Evolutionary conservation across 2,329 filamentous ascomycete genomes (phyloP).

Genomic region (Apiospora marii): DNA sequence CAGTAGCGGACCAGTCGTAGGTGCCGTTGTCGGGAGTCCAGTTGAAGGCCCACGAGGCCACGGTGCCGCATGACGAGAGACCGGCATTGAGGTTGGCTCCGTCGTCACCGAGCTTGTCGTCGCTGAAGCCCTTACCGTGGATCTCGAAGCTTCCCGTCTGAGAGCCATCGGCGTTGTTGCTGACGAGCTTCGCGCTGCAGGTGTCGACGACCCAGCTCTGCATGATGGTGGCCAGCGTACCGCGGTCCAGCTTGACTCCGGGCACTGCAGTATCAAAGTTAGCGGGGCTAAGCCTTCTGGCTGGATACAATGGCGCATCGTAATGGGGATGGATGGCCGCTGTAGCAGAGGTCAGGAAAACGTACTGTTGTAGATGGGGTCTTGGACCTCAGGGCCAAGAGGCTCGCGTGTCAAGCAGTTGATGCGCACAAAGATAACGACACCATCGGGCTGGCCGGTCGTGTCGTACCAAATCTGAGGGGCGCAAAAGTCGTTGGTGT

Average conservation of each 20-base stretch:
- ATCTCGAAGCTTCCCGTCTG: slow-evolving; percentile 19
- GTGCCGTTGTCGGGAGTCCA: slow-evolving; percentile 17
- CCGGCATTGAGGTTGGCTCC: slow-evolving; percentile 12
- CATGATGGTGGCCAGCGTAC: not conserved
- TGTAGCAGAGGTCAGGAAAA: not conserved
- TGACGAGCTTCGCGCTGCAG: slow-evolving; percentile 23
- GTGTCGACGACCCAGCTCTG: slow-evolving; percentile 32
- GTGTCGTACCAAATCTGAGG: slow-evolving; percentile 23
- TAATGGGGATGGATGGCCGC: not conserved
- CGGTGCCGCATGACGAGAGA: slow-evolving; percentile 12
- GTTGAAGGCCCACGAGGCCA: slow-evolving; percentile 12
- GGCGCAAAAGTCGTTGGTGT: slow-evolving; percentile 24
- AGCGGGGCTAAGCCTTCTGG: not conserved
- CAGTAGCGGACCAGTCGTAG: slow-evolving; percentile 21
- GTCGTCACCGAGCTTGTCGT: slow-evolving; percentile 1
- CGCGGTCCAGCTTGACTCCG: slow-evolving; percentile 28
- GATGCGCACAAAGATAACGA: slow-evolving; percentile 32
- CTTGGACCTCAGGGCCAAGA: slow-evolving; percentile 30
- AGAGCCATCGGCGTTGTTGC: slow-evolving; percentile 2
- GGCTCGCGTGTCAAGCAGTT: slow-evolving; percentile 32
- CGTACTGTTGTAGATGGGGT: slow-evolving; percentile 29
- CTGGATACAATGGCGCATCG: not conserved
- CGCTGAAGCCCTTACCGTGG: slow-evolving; percentile 24
- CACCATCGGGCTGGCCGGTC: slow-evolving; percentile 28
- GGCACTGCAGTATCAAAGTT: slow-evolving; percentile 12